Conservation (phyloP, 345 rosid genomes). For the Excoecaria agallocha region DNA sequence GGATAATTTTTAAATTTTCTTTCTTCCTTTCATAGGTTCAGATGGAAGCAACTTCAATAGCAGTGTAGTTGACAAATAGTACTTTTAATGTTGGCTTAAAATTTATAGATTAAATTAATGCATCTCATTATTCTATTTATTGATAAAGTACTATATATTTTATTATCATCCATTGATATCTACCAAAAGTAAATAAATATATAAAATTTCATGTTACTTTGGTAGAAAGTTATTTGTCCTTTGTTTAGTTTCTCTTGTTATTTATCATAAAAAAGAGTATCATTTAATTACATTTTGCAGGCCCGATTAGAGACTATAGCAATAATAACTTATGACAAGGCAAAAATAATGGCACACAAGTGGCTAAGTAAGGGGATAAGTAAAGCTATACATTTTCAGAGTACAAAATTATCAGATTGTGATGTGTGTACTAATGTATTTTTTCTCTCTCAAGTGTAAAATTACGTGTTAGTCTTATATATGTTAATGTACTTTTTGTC, state of each 20-base stretch:
- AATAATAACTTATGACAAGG: conserved; percentile 82
- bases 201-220: background rate
- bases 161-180: background rate
- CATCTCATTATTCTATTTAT: background rate
- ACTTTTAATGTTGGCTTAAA: conserved; percentile 34
- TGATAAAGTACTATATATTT: background rate
- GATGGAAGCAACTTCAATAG: conserved; percentile 86
- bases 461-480: background rate
- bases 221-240: too few relatives aligned
- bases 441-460: background rate
- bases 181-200: background rate
- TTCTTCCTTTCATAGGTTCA: conserved; percentile 44
- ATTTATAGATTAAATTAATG: conserved; percentile 4
- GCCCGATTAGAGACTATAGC: conserved; percentile 94
- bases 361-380: conserved; percentile 51
- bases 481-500: conserved; percentile 2
- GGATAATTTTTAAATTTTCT: conserved; percentile 14
- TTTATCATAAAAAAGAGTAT: background rate
- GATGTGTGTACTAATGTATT: background rate
- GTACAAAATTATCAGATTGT: conserved; percentile 8
- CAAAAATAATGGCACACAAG: conserved; percentile 78
- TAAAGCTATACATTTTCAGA: background rate
- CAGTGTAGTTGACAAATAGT: conserved; percentile 96
- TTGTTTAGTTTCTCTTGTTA: background rate
- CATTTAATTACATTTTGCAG: conserved; percentile 40